Evolutionary conservation across 1,139 yeast genomes (phyloP).

Genomic region (Nakaseomyces sp.): DNA sequence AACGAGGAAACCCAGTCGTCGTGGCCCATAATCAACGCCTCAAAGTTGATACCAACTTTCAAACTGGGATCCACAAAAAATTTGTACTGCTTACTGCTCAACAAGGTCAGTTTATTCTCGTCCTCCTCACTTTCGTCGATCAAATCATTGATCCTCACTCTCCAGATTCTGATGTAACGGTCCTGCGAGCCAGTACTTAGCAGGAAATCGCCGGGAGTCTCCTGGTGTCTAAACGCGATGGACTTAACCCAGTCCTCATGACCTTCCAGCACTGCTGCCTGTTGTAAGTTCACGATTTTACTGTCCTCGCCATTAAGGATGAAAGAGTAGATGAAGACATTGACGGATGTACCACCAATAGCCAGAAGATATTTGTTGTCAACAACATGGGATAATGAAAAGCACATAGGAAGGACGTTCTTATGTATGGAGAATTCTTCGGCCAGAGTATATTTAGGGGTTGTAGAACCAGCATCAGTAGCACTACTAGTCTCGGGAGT

Average conservation of each 20-base stretch:
- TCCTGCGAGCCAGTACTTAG: slow-evolving; percentile 88
- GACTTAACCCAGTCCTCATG: slow-evolving; percentile 93
- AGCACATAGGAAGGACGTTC: slow-evolving; percentile 57
- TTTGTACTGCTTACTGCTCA: slow-evolving; percentile 57
- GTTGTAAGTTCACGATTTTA: slow-evolving; percentile 25
- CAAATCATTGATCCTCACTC: slow-evolving; percentile 47
- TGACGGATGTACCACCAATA: slow-evolving; percentile 69
- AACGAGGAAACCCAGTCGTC: slow-evolving; percentile 94
- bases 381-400: slow-evolving; percentile 44
- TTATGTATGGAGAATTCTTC: slow-evolving; percentile 32
- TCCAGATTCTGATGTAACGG: slow-evolving; percentile 82
- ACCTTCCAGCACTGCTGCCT: slow-evolving; percentile 57
- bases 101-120: slow-evolving; percentile 41
- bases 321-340: slow-evolving; percentile 49
- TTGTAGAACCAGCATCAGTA: no score
- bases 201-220: slow-evolving; percentile 42
- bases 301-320: slow-evolving; percentile 20
- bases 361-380: slow-evolving; percentile 45
- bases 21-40: slow-evolving; percentile 93
- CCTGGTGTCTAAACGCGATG: slow-evolving; percentile 46
- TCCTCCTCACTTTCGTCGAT: slow-evolving; percentile 55
- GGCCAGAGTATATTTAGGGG: slow-evolving; percentile 11
- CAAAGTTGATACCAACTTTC: slow-evolving; percentile 59
- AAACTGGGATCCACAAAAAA: slow-evolving; percentile 36
- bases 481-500: no score